Conservation (phyloP, 768 basidiomycete genomes). For the Lyophyllum decastes region DNA sequence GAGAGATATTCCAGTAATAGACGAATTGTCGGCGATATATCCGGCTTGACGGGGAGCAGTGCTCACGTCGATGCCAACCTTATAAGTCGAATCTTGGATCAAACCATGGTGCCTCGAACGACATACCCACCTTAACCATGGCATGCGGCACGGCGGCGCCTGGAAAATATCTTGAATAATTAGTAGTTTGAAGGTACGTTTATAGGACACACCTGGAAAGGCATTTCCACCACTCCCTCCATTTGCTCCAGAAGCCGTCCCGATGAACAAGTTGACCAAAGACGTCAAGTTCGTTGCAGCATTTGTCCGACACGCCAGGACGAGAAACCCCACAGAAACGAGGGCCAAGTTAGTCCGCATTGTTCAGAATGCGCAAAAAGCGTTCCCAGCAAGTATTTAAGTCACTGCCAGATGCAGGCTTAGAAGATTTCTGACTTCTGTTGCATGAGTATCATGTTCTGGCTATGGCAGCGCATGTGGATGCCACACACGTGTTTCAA, state of each 20-base stretch:
- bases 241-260: conserved; percentile 46
- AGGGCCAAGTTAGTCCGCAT: neutral
- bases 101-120: neutral
- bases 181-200: neutral
- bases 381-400: too few species aligned
- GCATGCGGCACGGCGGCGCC: conserved; percentile 50
- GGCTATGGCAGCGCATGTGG: neutral
- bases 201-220: conserved; percentile 42
- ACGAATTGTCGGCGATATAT: conserved; percentile 47
- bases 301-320: neutral
- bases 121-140: conserved; percentile 44
- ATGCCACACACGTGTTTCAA: neutral
- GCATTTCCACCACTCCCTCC: conserved; percentile 49
- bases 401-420: too few species aligned
- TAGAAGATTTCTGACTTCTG: neutral
- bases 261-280: conserved; percentile 53
- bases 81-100: conserved; percentile 15
- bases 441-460: neutral
- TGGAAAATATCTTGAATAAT: conserved; percentile 6
- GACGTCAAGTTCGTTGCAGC: conserved; percentile 37
- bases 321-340: conserved; percentile 1
- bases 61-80: conserved; percentile 53
- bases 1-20: conserved; percentile 46
- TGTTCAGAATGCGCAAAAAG: neutral
- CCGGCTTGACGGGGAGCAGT: conserved; percentile 51